phyloP scores from a whole-genome alignment of 2,329 filamentous ascomycete species.

The Volutella citrinella region DNA sequence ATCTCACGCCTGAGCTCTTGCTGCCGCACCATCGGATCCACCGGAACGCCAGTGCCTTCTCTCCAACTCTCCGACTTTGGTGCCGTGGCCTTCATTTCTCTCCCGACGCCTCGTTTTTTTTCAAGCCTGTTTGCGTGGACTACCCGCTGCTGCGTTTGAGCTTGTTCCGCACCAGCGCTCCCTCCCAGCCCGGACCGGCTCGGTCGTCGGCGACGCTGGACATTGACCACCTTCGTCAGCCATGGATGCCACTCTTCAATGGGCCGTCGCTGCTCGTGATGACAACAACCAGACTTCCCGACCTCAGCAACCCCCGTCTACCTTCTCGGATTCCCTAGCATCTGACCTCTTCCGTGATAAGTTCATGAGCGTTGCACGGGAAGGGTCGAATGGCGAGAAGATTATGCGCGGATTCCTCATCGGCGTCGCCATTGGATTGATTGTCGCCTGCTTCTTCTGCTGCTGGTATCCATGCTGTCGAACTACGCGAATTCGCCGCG shows the following conservation, averaged over 20 bases:
- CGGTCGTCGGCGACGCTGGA: not conserved
- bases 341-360: conserved; percentile 25
- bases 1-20: no score
- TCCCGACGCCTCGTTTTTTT: no score
- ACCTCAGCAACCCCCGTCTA: no score
- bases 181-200: not conserved
- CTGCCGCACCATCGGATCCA: no score
- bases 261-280: not conserved
- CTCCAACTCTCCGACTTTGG: no score
- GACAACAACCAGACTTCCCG: not conserved
- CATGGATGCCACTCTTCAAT: not conserved
- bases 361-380: conserved; percentile 26
- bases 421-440: conserved; percentile 29
- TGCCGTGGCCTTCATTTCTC: no score
- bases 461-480: conserved; percentile 33
- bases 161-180: no score
- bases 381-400: conserved; percentile 29
- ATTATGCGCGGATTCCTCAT: conserved; percentile 33
- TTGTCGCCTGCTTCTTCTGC: conserved; percentile 30
- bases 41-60: no score
- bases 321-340: conserved; percentile 16
- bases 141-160: no score
- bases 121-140: no score
- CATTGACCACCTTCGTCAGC: not conserved
- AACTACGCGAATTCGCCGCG: conserved; percentile 13